phyloP scores from a whole-genome alignment of 2,329 filamentous ascomycete species.

The Biscogniauxia mediterranea region DNA sequence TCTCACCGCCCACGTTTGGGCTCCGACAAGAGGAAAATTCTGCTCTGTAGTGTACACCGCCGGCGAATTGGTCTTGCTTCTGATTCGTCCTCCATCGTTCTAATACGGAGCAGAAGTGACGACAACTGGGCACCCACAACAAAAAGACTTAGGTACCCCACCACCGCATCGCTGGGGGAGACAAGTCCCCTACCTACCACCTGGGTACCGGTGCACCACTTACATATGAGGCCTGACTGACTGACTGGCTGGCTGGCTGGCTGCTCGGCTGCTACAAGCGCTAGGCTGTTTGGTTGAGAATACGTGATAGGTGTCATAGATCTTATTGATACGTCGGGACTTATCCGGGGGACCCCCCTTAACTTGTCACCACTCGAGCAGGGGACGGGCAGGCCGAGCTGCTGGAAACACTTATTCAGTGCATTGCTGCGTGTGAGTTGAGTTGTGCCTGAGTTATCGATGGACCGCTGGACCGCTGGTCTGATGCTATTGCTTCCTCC shows the following conservation, averaged over 20 bases:
- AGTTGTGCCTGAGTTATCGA: too few species aligned
- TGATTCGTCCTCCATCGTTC: not conserved
- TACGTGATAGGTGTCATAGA: not conserved
- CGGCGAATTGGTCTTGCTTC: not conserved
- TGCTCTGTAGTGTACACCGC: slow-evolving; percentile 16
- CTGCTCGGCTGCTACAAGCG: too few species aligned
- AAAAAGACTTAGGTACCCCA: not conserved
- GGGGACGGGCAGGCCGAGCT: not conserved
- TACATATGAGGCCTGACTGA: not conserved
- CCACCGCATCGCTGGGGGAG: not conserved
- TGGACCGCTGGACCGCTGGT: not conserved
- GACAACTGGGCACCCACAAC: not conserved
- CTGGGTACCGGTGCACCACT: too few species aligned
- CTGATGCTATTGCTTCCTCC: not conserved
- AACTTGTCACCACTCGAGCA: not conserved
- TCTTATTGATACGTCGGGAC: not conserved
- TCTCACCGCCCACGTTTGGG: slow-evolving; percentile 22
- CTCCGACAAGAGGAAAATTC: slow-evolving; percentile 1
- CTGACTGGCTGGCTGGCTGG: too few species aligned
- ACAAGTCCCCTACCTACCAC: not conserved
- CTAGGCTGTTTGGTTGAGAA: too few species aligned
- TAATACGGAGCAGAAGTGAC: not conserved
- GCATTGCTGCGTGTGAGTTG: too few species aligned
- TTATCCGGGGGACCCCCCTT: not conserved
- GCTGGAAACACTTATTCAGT: not conserved